Evolutionary conservation across 495 filamentous ascomycete genomes (phyloP).

Genomic region (Hypoxylon trugodes): DNA sequence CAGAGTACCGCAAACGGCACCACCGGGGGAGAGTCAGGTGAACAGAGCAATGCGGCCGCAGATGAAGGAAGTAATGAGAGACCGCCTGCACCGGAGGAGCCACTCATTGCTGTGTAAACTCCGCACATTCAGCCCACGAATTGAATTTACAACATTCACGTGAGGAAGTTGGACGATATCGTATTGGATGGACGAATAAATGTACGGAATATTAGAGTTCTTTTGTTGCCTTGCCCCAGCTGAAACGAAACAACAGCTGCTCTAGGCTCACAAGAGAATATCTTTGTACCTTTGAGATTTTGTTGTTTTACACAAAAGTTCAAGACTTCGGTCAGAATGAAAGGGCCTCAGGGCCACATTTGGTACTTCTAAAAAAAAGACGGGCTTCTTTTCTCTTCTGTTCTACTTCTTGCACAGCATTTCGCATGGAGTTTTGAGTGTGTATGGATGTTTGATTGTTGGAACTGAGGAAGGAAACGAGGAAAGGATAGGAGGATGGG

Average conservation of each 20-base stretch:
- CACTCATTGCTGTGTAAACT: slow-evolving; percentile 14
- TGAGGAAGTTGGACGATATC: no score
- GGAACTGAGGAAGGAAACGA: neutral
- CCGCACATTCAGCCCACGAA: no score
- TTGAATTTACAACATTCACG: no score
- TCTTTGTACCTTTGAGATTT: no score
- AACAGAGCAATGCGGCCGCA: neutral
- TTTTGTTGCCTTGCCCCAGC: no score
- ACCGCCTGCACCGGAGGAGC: slow-evolving; percentile 14
- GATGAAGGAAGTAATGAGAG: slow-evolving; percentile 4
- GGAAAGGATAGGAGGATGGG: slow-evolving; percentile 2
- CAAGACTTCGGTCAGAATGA: slow-evolving; percentile 1
- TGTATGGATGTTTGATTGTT: neutral
- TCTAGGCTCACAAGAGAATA: no score
- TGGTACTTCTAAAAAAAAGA: neutral
- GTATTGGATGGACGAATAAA: no score
- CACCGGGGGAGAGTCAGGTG: neutral
- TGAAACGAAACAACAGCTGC: no score
- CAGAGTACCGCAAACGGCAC: slow-evolving; percentile 2
- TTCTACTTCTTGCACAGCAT: neutral
- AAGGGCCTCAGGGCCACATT: neutral
- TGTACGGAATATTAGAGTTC: no score
- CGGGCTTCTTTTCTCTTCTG: no score
- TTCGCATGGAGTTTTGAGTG: neutral
- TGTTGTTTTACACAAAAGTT: no score